Conservation (phyloP, 2,329 filamentous ascomycete species). For the Xylariaceae sp. region DNA sequence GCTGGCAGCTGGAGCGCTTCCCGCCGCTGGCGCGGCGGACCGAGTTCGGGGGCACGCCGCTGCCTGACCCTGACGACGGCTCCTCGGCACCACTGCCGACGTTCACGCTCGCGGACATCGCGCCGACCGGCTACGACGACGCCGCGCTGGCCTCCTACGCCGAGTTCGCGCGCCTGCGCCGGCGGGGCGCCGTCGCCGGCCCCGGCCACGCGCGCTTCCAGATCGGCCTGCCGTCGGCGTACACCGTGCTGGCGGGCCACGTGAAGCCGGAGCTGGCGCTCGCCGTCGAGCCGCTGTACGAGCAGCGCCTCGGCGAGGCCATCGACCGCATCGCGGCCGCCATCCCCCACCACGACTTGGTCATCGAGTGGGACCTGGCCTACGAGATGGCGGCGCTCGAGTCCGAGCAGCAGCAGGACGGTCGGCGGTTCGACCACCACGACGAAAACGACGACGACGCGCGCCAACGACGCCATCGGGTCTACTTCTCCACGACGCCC, state of each 20-base stretch:
- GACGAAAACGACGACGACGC: too few relatives aligned
- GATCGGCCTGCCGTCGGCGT: slow-evolving; percentile 16
- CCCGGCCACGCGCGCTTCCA: slow-evolving; percentile 14
- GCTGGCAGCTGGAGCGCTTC: slow-evolving; percentile 15
- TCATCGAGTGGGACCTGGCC: slow-evolving; percentile 19
- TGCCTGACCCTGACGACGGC: slow-evolving; percentile 12
- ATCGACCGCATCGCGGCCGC: slow-evolving; percentile 10
- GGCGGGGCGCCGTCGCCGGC: slow-evolving; percentile 7
- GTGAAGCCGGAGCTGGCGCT: slow-evolving; percentile 12
- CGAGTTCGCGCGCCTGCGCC: slow-evolving; percentile 16
- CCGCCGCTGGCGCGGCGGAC: slow-evolving; percentile 10
- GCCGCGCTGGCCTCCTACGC: slow-evolving; percentile 14
- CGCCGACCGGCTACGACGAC: slow-evolving; percentile 16
- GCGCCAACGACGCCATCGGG: too few relatives aligned
- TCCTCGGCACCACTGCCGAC: too few relatives aligned
- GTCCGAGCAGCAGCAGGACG: slow-evolving; percentile 13
- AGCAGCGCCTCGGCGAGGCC: slow-evolving; percentile 13
- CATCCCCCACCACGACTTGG: slow-evolving; percentile 15
- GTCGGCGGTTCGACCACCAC: slow-evolving; percentile 7
- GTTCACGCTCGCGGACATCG: slow-evolving; percentile 16
- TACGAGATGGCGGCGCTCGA: slow-evolving; percentile 19
- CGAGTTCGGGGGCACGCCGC: slow-evolving; percentile 13
- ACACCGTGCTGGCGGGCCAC: slow-evolving; percentile 12
- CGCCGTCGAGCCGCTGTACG: slow-evolving; percentile 17
- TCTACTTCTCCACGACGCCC: slow-evolving; percentile 12